Evolutionary conservation across 495 filamentous ascomycete genomes (phyloP).

Genomic region (Tuber calosporum): DNA sequence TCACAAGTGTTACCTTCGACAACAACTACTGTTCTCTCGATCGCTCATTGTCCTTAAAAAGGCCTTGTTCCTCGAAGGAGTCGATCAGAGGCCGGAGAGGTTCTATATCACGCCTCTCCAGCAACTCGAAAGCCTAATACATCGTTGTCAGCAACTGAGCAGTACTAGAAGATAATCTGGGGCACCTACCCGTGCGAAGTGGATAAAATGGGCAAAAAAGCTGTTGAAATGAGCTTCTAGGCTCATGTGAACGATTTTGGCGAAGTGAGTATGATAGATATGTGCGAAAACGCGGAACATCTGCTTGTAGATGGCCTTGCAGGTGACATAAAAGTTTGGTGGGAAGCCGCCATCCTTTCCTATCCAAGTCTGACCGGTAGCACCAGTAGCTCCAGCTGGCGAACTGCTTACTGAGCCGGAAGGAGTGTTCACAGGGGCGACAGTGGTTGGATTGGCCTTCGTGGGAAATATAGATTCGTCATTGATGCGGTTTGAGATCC

Average conservation of each 20-base stretch:
- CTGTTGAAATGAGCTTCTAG: slow-evolving; percentile 65
- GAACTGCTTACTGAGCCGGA: slow-evolving; percentile 40
- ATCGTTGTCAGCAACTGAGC: neutral
- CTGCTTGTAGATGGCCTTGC: slow-evolving; percentile 69
- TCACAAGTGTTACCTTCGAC: neutral
- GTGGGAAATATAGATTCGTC: slow-evolving; percentile 66
- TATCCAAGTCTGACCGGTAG: slow-evolving; percentile 54
- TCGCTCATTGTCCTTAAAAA: slow-evolving; percentile 39
- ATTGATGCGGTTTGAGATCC: slow-evolving; percentile 66
- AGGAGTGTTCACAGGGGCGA: slow-evolving; percentile 46
- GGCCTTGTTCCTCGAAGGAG: slow-evolving; percentile 47
- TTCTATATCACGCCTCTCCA: slow-evolving; percentile 64
- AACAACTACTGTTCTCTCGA: slow-evolving; percentile 29
- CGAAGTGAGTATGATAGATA: slow-evolving; percentile 59
- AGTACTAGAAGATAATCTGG: neutral
- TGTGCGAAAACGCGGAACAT: slow-evolving; percentile 78
- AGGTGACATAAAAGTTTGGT: slow-evolving; percentile 62
- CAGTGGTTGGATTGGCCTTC: slow-evolving; percentile 46
- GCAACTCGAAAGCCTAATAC: slow-evolving; percentile 57
- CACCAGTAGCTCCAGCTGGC: slow-evolving; percentile 22
- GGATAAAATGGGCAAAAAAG: slow-evolving; percentile 70
- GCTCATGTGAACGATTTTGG: slow-evolving; percentile 59
- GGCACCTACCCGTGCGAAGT: slow-evolving; percentile 48
- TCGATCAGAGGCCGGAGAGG: slow-evolving; percentile 70
- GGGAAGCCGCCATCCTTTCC: slow-evolving; percentile 70